Evolutionary conservation across 345 rosid genomes (phyloP), one percentile per base, ranked within the genome.

Genomic region (Anastatica hierochuntica): DNA sequence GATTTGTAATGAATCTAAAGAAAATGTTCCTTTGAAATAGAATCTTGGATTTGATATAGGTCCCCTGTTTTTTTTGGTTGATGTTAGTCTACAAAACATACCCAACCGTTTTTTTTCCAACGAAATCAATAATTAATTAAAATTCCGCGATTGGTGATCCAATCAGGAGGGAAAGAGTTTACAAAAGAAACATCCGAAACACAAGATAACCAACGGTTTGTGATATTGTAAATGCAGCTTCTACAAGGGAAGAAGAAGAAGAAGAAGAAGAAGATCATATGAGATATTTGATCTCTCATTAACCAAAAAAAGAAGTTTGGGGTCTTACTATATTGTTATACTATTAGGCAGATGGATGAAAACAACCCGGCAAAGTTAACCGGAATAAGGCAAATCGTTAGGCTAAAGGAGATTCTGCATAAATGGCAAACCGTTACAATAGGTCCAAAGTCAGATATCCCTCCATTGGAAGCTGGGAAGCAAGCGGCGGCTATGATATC

Each of bases 401-500:
- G 77, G 74, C 78, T 87, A 3, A 92, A 85, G 71, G 96, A 81
- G 68, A 65, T 92, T 49, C 72, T 92, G 63, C 88, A 84, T n/a
- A 87, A 80, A 74, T 92, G 98, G 96, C 96, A 84, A 64, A 67
- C 82, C 39, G 84, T 85, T 17, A 69, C 96, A 1, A 48, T 82
- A 45, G 77, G 74, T 13, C 43, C 82, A 5, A 80, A 60, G 42
- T 10, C 74, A n/a, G 64, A 58, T 23, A 50, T 15, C 40, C 67
- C 77, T 8, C 61, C 8, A 2, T 14, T 76, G 1, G 62, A 2
- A 3, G 45, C 77, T 2, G 53, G 48, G 10, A 59, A 61, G 14
- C 43, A 35, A 19, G 68, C 33, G 1, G 66, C 58, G 14, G 77
- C 52, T 8, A 67, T 70, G 21, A 76, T 81, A 16, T 53, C 83